Evolutionary conservation across 352 stramenopile genomes (phyloP).

Genomic region (Pythium vanterpoolii): DNA sequence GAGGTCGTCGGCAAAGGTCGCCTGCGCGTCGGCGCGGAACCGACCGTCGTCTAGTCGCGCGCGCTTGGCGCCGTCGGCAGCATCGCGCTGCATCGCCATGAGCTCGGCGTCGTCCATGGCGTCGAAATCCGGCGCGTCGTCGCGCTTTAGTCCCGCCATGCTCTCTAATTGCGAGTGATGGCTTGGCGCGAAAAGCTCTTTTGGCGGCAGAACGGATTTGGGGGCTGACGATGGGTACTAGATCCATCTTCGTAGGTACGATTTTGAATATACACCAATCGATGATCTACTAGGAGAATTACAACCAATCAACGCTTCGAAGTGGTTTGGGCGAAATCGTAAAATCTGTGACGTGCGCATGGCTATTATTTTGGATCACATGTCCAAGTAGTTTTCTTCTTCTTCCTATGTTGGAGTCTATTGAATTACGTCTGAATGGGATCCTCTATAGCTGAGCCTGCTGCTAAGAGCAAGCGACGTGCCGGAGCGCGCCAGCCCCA

Average conservation of each 20-base stretch:
- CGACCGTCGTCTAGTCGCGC: slow-evolving; percentile 21
- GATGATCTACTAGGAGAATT: neutral
- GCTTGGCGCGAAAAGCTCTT: slow-evolving; percentile 20
- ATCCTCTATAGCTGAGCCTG: too few species aligned
- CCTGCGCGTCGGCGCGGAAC: slow-evolving; percentile 19
- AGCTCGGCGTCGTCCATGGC: slow-evolving; percentile 19
- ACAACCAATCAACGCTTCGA: neutral
- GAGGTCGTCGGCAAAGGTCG: slow-evolving; percentile 55
- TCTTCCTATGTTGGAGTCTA: too few species aligned
- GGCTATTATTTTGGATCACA: too few species aligned
- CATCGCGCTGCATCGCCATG: slow-evolving; percentile 20
- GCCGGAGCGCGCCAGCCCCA: too few species aligned
- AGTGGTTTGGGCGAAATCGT: too few species aligned
- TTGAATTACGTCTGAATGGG: too few species aligned
- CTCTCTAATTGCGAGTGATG: neutral
- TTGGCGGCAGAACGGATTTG: slow-evolving; percentile 13
- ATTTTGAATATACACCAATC: neutral
- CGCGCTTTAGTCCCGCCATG: slow-evolving; percentile 25
- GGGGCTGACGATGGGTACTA: neutral
- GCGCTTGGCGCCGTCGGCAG: slow-evolving; percentile 13
- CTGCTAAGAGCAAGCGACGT: too few species aligned
- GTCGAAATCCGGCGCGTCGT: slow-evolving; percentile 15
- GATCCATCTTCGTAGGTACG: slow-evolving; percentile 5
- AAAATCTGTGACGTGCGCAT: neutral
- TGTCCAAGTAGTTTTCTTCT: too few species aligned